Conservation (phyloP, 352 stramenopile species). For the Aphanomyces astaci region DNA sequence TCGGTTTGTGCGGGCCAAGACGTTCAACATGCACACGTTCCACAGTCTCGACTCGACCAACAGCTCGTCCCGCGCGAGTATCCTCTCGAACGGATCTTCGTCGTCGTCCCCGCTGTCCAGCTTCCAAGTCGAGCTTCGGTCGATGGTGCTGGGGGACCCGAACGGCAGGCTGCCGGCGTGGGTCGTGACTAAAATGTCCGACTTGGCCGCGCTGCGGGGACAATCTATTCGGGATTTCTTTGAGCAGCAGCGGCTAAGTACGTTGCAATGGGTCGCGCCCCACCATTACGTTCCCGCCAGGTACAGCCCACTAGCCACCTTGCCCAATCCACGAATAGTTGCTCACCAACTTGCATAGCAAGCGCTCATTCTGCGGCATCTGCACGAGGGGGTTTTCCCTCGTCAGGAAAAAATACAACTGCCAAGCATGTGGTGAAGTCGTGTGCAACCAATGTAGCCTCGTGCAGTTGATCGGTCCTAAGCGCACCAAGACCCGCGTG, state of each 20-base stretch:
- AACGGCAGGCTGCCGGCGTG: constrained; percentile 45
- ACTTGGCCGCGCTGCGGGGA: constrained; percentile 61
- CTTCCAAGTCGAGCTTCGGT: constrained; percentile 20
- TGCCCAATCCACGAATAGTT: background rate
- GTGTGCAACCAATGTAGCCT: constrained; percentile 77
- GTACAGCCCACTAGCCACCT: constrained; percentile 16
- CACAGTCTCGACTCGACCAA: constrained; percentile 21
- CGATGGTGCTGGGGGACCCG: constrained; percentile 18
- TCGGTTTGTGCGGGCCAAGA: constrained; percentile 62
- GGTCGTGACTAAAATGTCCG: constrained; percentile 78
- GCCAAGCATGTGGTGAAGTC: constrained; percentile 66
- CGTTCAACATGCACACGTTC: constrained; percentile 66
- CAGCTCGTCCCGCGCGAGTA: background rate
- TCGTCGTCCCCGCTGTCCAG: background rate
- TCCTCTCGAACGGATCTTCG: background rate
- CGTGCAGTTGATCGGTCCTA: constrained; percentile 56
- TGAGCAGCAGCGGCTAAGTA: constrained; percentile 61
- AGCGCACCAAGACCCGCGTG: constrained; percentile 66
- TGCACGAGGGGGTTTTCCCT: constrained; percentile 79
- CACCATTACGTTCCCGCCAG: constrained; percentile 64
- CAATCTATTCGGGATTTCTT: constrained; percentile 72
- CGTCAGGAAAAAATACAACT: constrained; percentile 82
- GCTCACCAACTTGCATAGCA: constrained; percentile 16
- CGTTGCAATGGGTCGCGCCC: constrained; percentile 55
- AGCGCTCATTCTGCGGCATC: constrained; percentile 68